Evolutionary conservation across 208 protist species (phyloP).

Genomic region (Leishmania braziliensis): DNA sequence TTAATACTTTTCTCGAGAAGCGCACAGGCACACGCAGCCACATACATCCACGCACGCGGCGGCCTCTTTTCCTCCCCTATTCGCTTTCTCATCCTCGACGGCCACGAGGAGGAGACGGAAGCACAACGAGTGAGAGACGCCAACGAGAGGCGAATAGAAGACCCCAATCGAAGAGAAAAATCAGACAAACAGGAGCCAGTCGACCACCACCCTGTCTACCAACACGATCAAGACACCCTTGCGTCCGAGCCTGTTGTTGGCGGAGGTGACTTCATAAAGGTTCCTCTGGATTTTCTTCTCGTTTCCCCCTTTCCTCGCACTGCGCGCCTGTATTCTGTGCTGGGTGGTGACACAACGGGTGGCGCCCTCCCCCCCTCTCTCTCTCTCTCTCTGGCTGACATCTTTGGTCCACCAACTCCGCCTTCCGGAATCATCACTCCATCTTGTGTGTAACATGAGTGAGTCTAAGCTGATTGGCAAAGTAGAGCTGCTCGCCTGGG

Average conservation of each 20-base stretch:
- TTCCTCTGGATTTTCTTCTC: no score
- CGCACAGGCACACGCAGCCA: neutral
- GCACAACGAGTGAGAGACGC: neutral
- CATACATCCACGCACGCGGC: neutral
- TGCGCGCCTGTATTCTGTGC: neutral
- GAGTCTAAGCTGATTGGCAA: constrained; percentile 36
- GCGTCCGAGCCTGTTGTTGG: neutral
- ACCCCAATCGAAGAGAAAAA: neutral
- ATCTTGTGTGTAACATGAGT: neutral
- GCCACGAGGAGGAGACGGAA: neutral
- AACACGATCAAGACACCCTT: neutral
- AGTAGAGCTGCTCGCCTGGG: constrained; percentile 62
- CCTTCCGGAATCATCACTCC: neutral
- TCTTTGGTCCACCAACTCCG: neutral
- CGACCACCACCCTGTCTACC: neutral
- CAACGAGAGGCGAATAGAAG: neutral
- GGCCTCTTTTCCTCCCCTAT: neutral
- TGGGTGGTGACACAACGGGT: neutral
- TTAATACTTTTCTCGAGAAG: neutral
- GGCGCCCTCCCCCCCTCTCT: neutral
- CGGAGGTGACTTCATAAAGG: neutral
- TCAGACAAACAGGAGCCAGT: neutral
- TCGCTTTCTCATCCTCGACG: neutral
- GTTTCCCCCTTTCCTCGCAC: neutral
- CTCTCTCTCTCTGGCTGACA: neutral